Evolutionary conservation across 2,329 filamentous ascomycete genomes (phyloP).

Genomic region (Aureobasidium uvarum): DNA sequence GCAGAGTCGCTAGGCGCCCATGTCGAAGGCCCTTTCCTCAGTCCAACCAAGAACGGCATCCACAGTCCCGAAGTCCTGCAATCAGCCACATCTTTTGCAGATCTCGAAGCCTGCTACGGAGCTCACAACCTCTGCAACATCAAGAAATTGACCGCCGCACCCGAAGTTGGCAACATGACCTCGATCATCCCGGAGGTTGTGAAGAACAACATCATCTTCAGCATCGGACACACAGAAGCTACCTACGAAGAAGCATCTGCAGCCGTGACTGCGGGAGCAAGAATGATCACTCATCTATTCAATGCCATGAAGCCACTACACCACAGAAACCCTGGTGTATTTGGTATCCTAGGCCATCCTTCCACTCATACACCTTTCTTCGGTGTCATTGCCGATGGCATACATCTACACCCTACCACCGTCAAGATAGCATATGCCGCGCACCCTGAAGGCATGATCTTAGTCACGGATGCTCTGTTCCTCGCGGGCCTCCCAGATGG

Average conservation of each 20-base stretch:
- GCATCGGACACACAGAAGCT: slow-evolving; percentile 83
- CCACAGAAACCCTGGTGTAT: slow-evolving; percentile 87
- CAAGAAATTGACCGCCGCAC: slow-evolving; percentile 82
- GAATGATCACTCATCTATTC: slow-evolving; percentile 91
- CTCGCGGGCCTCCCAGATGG: slow-evolving; percentile 82
- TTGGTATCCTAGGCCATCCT: slow-evolving; percentile 68
- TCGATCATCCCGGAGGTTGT: slow-evolving; percentile 65
- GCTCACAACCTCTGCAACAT: slow-evolving; percentile 64
- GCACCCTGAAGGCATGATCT: slow-evolving; percentile 78
- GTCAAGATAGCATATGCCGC: slow-evolving; percentile 87
- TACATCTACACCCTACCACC: slow-evolving; percentile 83
- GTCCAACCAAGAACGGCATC: slow-evolving; percentile 77
- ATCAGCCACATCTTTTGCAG: slow-evolving; percentile 59
- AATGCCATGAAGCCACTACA: slow-evolving; percentile 90
- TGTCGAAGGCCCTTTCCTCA: slow-evolving; percentile 87
- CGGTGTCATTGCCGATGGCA: slow-evolving; percentile 86
- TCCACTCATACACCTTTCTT: slow-evolving; percentile 63
- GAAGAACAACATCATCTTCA: slow-evolving; percentile 67
- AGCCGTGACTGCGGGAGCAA: slow-evolving; percentile 71
- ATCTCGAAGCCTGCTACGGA: slow-evolving; percentile 72
- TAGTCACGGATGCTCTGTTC: slow-evolving; percentile 92
- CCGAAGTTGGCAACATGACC: slow-evolving; percentile 72
- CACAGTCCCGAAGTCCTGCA: slow-evolving; percentile 73
- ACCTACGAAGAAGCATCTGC: slow-evolving; percentile 76
- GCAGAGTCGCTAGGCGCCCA: slow-evolving; percentile 88